Conservation (phyloP, 441 rosid species). For the Viola pubescens region DNA sequence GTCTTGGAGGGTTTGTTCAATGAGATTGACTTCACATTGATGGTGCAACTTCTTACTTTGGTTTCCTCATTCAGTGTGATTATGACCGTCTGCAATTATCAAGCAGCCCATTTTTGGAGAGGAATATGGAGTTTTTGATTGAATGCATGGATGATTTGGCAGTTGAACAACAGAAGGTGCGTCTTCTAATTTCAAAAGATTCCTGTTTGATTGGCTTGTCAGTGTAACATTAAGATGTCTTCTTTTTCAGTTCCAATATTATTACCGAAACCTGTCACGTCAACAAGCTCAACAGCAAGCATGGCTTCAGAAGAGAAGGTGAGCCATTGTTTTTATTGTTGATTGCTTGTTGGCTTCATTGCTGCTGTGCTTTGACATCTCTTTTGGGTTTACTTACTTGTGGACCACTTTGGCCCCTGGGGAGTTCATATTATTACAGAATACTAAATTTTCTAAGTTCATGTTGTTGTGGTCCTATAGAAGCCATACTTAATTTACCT, state of each 20-base stretch:
- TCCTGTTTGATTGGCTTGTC: neutral
- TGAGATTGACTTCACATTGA: no score
- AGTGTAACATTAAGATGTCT: constrained; percentile 6
- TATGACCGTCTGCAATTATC: constrained; percentile 84
- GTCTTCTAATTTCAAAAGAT: constrained; percentile 7
- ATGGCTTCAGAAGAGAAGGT: constrained; percentile 99
- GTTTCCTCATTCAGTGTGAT: constrained; percentile 49
- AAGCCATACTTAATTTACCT: no score
- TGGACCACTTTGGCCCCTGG: neutral
- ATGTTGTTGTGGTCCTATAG: neutral
- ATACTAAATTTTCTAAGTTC: neutral
- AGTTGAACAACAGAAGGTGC: constrained; percentile 82
- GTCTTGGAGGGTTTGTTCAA: no score
- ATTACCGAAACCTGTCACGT: constrained; percentile 75
- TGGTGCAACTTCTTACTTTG: neutral
- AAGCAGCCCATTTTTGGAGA: constrained; percentile 69
- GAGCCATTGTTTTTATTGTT: neutral
- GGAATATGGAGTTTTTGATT: constrained; percentile 85
- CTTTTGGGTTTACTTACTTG: neutral
- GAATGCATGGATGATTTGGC: constrained; percentile 96
- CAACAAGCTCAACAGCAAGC: constrained; percentile 97
- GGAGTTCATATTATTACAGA: neutral
- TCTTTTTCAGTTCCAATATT: constrained; percentile 65
- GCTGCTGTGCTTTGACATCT: neutral
- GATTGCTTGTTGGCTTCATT: neutral